Percentiles rank a stretch among this genome's conserved stretches.
phyloP scores from a whole-genome alignment of 2,329 filamentous ascomycete species.

The Nigrospora osmanthi region DNA sequence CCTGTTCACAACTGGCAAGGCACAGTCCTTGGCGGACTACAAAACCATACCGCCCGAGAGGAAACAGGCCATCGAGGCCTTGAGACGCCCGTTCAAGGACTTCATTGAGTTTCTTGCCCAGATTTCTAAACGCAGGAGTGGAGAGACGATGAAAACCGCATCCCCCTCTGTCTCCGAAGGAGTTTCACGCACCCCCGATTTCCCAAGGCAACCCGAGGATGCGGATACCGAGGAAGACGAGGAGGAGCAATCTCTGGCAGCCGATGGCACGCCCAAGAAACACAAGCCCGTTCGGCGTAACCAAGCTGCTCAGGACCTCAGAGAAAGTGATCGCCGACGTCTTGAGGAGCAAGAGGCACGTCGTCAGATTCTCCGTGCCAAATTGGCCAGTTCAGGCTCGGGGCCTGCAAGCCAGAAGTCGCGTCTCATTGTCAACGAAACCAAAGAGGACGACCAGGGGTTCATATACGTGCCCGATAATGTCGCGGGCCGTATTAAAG shows the following conservation, averaged over 20 bases:
- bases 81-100: background rate
- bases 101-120: conserved; percentile 1
- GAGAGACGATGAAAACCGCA: too few species aligned
- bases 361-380: conserved; percentile 32
- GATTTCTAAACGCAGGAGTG: too few species aligned
- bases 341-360: conserved; percentile 46
- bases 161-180: too few species aligned
- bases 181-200: too few species aligned
- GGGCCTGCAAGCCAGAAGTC: conserved; percentile 31
- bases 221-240: conserved; percentile 2
- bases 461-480: conserved; percentile 56
- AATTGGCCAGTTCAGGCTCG: conserved; percentile 32
- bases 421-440: conserved; percentile 58
- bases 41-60: background rate
- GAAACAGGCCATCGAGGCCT: background rate
- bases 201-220: too few species aligned
- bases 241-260: conserved; percentile 17
- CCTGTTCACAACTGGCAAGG: background rate
- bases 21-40: background rate
- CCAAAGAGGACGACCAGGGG: conserved; percentile 50
- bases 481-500: conserved; percentile 62
- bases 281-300: conserved; percentile 38
- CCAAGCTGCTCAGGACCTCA: conserved; percentile 41
- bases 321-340: conserved; percentile 47
- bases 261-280: conserved; percentile 27